Evolutionary conservation across 2,329 filamentous ascomycete genomes (phyloP).

Genomic region (Aspergillus neotritici): DNA sequence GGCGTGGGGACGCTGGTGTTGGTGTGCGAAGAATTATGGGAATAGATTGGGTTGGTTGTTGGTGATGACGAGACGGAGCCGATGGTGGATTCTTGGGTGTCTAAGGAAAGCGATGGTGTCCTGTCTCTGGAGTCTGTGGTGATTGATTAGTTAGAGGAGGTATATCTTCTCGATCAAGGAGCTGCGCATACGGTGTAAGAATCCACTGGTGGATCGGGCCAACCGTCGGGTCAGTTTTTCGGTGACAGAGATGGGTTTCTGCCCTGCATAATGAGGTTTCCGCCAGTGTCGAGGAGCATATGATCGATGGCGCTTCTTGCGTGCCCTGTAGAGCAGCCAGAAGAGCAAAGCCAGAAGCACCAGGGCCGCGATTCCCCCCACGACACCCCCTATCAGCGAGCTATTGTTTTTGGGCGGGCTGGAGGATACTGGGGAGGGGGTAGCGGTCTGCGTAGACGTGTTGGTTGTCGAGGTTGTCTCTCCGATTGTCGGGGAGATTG

Average conservation of each 20-base stretch:
- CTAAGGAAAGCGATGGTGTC: background rate
- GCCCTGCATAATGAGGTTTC: background rate
- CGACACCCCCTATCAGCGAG: slow-evolving; percentile 18
- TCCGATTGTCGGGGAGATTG: no score
- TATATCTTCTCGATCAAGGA: no score
- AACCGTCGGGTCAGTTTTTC: background rate
- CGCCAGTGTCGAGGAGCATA: slow-evolving; percentile 4
- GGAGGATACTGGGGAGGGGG: no score
- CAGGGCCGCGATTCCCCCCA: slow-evolving; percentile 13
- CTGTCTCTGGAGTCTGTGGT: background rate
- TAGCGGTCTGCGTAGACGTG: no score
- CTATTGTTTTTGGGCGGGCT: slow-evolving; percentile 19
- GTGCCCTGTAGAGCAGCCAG: slow-evolving; percentile 14
- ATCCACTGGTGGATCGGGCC: no score
- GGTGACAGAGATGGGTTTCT: background rate
- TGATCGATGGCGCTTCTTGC: slow-evolving; percentile 9
- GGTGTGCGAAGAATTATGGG: background rate
- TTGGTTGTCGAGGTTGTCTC: no score
- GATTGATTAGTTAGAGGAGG: no score
- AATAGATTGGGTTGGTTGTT: background rate
- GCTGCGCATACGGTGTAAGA: no score
- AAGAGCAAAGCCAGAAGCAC: slow-evolving; percentile 10
- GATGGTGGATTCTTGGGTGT: background rate
- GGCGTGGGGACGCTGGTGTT: background rate
- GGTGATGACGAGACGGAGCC: background rate